These are phyloP conservation scores for Nephelium lappaceum DNA, from an alignment of 345 rosid species.

Conservation along the genomic window DNA sequence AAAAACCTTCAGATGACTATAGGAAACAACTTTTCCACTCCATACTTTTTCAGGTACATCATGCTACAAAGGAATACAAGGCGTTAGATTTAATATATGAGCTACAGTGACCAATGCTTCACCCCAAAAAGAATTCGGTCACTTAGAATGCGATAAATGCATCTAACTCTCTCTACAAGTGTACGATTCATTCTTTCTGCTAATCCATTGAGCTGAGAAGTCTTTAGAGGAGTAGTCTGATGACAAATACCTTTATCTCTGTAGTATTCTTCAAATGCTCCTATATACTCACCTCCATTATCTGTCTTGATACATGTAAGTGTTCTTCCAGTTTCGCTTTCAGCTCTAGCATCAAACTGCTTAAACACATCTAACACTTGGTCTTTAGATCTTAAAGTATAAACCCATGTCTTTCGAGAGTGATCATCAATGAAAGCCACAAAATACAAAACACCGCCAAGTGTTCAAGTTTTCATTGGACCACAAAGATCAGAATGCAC, in stretches of 20 bases:
- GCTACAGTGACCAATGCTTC: too few species aligned
- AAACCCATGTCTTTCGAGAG: not conserved
- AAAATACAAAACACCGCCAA: not conserved
- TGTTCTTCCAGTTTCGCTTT: not conserved
- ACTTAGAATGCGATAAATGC: too few species aligned
- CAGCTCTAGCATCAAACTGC: not conserved
- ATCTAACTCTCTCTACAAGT: too few species aligned
- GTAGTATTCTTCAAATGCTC: not conserved
- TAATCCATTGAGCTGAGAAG: not conserved
- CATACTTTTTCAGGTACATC: too few species aligned
- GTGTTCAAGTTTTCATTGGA: not conserved
- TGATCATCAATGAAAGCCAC: not conserved
- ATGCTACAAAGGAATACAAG: too few species aligned
- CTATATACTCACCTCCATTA: not conserved
- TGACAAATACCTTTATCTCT: not conserved
- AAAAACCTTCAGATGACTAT: too few species aligned
- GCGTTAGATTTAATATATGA: too few species aligned
- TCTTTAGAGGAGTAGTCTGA: not conserved
- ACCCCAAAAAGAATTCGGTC: too few species aligned
- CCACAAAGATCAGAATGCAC: not conserved
- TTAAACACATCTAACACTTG: slow-evolving; percentile 1
- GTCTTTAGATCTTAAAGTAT: not conserved
- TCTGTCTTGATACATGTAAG: not conserved
- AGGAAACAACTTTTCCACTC: too few species aligned
- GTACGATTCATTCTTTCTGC: too few species aligned